A percentile compares a stretch with the other conserved stretches of the same genome.
Conservation (phyloP, 805 yeast species). For the Torulaspora maleeae region DNA sequence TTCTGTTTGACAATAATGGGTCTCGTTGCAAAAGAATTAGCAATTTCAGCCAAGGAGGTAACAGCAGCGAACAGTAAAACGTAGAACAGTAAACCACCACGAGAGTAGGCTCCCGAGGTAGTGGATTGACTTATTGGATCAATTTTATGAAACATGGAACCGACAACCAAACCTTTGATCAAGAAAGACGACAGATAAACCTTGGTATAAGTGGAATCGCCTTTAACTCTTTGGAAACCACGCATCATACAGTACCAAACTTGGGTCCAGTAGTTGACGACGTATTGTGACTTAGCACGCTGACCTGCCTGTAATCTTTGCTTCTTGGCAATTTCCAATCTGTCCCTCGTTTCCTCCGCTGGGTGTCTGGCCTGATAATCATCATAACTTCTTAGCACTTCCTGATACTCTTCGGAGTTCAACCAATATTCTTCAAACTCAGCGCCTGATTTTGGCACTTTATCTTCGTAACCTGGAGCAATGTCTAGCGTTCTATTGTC, state of each 20-base stretch:
- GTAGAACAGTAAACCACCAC: conserved; percentile 62
- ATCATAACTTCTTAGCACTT: conserved; percentile 37
- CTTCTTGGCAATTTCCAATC: conserved; percentile 40
- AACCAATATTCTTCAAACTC: conserved; percentile 62
- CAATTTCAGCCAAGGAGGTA: conserved; percentile 58
- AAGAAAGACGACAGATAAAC: conserved; percentile 49
- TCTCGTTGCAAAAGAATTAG: conserved; percentile 54
- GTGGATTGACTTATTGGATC: conserved; percentile 36
- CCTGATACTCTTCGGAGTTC: conserved; percentile 49
- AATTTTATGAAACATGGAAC: conserved; percentile 55
- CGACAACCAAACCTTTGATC: conserved; percentile 54
- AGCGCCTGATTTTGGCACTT: conserved; percentile 50
- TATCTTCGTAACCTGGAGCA: conserved; percentile 45
- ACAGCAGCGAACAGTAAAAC: conserved; percentile 56
- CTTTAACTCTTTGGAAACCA: conserved; percentile 50
- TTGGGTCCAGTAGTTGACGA: conserved; percentile 47
- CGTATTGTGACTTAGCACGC: conserved; percentile 39
- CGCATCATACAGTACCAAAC: conserved; percentile 48
- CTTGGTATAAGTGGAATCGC: conserved; percentile 53
- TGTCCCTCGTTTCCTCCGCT: conserved; percentile 38
- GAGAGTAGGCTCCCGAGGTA: conserved; percentile 53
- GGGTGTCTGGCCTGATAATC: conserved; percentile 41
- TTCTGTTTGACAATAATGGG: conserved; percentile 62
- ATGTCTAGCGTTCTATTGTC: conserved; percentile 47
- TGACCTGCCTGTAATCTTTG: conserved; percentile 42